A percentile compares a stretch with the other conserved stretches of the same genome.
Conservation (phyloP, 345 rosid species). For the Hibiscus mutabilis region DNA sequence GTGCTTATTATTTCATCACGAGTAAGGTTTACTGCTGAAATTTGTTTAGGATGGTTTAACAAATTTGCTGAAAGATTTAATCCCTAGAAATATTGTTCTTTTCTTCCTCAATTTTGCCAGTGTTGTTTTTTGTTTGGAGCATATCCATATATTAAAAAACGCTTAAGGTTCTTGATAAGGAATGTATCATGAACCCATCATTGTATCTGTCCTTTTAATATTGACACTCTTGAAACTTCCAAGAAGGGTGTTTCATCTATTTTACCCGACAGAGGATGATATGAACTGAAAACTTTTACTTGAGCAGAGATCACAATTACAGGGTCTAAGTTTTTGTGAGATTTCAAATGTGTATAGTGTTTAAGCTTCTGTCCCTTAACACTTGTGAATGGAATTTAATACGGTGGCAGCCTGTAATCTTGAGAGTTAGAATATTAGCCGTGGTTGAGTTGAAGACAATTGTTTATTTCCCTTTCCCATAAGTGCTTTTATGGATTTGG, state of each 20-base stretch:
- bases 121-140: background rate
- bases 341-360: background rate
- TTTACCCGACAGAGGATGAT: background rate
- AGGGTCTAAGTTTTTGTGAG: background rate
- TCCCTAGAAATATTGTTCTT: background rate
- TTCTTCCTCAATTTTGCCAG: background rate
- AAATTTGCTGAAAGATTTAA: background rate
- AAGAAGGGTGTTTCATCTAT: background rate
- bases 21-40: background rate
- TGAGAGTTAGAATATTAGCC: background rate
- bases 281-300: background rate
- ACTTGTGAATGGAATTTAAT: background rate
- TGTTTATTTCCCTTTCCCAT: background rate
- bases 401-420: background rate
- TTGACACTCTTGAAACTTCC: background rate
- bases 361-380: background rate
- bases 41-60: background rate
- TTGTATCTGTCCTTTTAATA: background rate
- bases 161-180: conserved; percentile 3
- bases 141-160: background rate
- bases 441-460: conserved; percentile 1
- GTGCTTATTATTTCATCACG: background rate
- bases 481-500: conserved; percentile 6
- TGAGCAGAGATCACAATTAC: background rate
- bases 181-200: background rate